Evolutionary conservation across 1,284 basidiomycete species (phyloP), one percentile per base, ranked within the genome.

Genomic region (Stygiomarasmius scandens): DNA sequence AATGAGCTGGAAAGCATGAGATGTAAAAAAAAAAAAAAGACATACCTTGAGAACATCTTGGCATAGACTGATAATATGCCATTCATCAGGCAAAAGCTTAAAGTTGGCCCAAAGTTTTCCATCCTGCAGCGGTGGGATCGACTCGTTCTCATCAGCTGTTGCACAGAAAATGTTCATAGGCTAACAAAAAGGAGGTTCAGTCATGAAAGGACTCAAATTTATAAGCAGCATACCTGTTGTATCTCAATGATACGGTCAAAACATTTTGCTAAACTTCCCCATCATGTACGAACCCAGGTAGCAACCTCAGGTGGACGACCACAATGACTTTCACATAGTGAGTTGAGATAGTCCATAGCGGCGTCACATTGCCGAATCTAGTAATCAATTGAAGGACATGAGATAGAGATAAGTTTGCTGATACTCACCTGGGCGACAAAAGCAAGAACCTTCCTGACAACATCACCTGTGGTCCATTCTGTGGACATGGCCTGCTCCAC

Each of bases 351-450:
- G 38, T 12, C n/a, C 38, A 9, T 8, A 4, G 38, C 38, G 16
- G 38, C 50, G 64, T 62, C 22, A 66, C 58, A 53, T 66, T 65
- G 11, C 54, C 36, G 52, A 19, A 41, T n/a, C 38, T 41, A 56
- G 62, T 11, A 61, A 41, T 4, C 4, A 41, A 9, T 4, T 41
- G 4, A 41, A 19, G 6, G 16, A 6, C 16, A n/a, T 9, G 6
- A 41, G n/a, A 4, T 16, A 8, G 8, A 19, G 4, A 32, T 49
- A 47, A 16, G 61, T 52, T 25, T 61, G 49, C 12, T 32, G 32
- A 19, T 20, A 12, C 16, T 23, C 47, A 34, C 25, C 36, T 22
- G 44, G 20, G 34, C 16, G 20, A 14, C 29, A 47, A 23, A 46
- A 44, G 11, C 44, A 32, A 10, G 38, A 3, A 20, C 29, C 22